A percentile compares a stretch with the other conserved stretches of the same genome.
Evolutionary conservation across 345 rosid genomes (phyloP).

Genomic region (Lumnitzera racemosa): DNA sequence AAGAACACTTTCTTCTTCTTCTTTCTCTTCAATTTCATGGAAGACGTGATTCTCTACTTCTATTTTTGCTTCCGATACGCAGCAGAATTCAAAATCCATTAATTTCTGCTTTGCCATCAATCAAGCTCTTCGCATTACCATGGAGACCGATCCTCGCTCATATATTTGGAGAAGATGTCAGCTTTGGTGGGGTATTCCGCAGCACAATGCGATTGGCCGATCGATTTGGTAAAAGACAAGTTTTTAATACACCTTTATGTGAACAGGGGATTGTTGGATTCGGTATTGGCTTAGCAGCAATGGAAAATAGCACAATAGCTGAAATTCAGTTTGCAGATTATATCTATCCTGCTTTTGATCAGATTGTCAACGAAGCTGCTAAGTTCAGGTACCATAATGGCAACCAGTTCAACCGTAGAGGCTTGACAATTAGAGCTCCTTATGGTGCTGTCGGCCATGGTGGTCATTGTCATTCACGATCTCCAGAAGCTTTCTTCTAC

Average conservation of each 20-base stretch:
- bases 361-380: slow-evolving; percentile 96
- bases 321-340: slow-evolving; percentile 96
- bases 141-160: slow-evolving; percentile 50
- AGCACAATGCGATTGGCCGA: slow-evolving; percentile 81
- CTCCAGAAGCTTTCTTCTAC: slow-evolving; percentile 95
- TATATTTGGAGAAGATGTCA: slow-evolving; percentile 89
- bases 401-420: slow-evolving; percentile 87
- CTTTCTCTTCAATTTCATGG: background rate
- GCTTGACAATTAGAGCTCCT: slow-evolving; percentile 80
- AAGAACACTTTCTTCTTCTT: background rate
- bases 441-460: slow-evolving; percentile 91
- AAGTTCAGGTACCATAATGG: slow-evolving; percentile 95
- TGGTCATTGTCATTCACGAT: slow-evolving; percentile 88
- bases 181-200: slow-evolving; percentile 93
- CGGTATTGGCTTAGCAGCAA: slow-evolving; percentile 88
- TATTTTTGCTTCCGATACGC: background rate
- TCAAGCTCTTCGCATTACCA: slow-evolving; percentile 45
- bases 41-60: slow-evolving; percentile 4
- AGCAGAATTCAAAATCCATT: slow-evolving; percentile 16
- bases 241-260: slow-evolving; percentile 89
- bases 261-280: slow-evolving; percentile 99
- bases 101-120: slow-evolving; percentile 46
- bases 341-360: slow-evolving; percentile 93
- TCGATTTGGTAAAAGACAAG: slow-evolving; percentile 66
- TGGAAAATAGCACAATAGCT: slow-evolving; percentile 81